Percentiles rank a stretch among this genome's conserved stretches.
phyloP scores from a whole-genome alignment of 805 yeast species.

The Priceomyces fermenticarens region DNA sequence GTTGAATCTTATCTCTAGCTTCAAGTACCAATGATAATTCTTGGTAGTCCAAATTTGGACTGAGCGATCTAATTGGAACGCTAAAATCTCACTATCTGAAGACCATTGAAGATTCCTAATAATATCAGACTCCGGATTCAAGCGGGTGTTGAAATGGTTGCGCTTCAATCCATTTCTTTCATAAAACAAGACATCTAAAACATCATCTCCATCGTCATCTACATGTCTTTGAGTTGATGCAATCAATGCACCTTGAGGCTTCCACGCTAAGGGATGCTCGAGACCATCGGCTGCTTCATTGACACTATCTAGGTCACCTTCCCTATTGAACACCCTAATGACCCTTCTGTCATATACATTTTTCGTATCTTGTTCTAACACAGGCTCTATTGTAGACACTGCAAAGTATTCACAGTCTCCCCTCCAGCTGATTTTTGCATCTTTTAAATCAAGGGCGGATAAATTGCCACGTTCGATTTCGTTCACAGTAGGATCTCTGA shows the following conservation, averaged over 20 bases:
- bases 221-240: constrained; percentile 73
- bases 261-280: constrained; percentile 77
- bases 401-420: constrained; percentile 89
- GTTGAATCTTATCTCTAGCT: constrained; percentile 60
- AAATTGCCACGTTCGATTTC: constrained; percentile 66
- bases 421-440: constrained; percentile 76
- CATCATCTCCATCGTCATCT: constrained; percentile 50
- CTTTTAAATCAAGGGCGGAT: constrained; percentile 51
- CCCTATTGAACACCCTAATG: constrained; percentile 76
- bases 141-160: constrained; percentile 74
- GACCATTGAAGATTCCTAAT: constrained; percentile 73
- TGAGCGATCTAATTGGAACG: constrained; percentile 57
- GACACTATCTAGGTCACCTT: constrained; percentile 74
- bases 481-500: constrained; percentile 87
- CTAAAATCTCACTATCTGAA: constrained; percentile 70
- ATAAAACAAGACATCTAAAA: constrained; percentile 65
- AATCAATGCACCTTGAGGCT: constrained; percentile 84
- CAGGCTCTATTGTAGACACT: constrained; percentile 59
- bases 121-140: constrained; percentile 44
- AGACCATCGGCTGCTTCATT: constrained; percentile 87
- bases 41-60: constrained; percentile 90
- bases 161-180: constrained; percentile 93
- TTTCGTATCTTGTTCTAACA: constrained; percentile 37
- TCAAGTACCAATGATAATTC: constrained; percentile 94
- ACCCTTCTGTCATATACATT: constrained; percentile 59